Conservation (phyloP, 148 eudicot species). For the Gaultheria prostrata region DNA sequence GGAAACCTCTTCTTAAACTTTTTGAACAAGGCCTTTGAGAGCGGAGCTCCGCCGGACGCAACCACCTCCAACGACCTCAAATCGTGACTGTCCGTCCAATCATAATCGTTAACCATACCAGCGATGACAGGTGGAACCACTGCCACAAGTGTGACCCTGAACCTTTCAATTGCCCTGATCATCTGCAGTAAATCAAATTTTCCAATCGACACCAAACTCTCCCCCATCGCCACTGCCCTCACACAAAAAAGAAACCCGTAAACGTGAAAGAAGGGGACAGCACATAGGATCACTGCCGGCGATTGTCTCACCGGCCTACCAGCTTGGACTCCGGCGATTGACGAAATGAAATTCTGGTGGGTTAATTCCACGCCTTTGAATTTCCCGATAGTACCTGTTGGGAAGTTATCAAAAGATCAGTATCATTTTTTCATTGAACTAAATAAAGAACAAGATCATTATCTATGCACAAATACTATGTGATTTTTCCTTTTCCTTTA, state of each 20-base stretch:
- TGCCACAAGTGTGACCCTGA: not conserved
- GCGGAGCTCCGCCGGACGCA: constrained; percentile 4
- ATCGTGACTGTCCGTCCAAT: not conserved
- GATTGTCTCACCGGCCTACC: not conserved
- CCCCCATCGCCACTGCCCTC: constrained; percentile 12
- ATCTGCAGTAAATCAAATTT: constrained; percentile 2
- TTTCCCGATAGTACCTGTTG: constrained; percentile 27
- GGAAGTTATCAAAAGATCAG: not conserved
- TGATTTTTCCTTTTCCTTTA: not conserved
- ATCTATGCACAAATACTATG: not conserved
- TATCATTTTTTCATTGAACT: not conserved
- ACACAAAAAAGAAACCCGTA: not conserved
- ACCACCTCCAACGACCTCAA: constrained; percentile 15
- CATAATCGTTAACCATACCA: not conserved
- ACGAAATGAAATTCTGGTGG: constrained; percentile 25
- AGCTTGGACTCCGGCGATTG: not conserved
- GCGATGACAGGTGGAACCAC: not conserved
- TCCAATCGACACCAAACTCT: not conserved
- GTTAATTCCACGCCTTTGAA: constrained; percentile 29
- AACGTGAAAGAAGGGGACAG: constrained; percentile 14
- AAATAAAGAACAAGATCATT: not conserved
- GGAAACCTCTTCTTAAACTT: constrained; percentile 7
- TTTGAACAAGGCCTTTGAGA: not conserved
- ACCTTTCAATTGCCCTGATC: constrained; percentile 12
- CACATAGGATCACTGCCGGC: constrained; percentile 4